Base-by-base conservation (phyloP, 1,284 basidiomycete genomes). In the Neonothopanus nambi region DNA sequence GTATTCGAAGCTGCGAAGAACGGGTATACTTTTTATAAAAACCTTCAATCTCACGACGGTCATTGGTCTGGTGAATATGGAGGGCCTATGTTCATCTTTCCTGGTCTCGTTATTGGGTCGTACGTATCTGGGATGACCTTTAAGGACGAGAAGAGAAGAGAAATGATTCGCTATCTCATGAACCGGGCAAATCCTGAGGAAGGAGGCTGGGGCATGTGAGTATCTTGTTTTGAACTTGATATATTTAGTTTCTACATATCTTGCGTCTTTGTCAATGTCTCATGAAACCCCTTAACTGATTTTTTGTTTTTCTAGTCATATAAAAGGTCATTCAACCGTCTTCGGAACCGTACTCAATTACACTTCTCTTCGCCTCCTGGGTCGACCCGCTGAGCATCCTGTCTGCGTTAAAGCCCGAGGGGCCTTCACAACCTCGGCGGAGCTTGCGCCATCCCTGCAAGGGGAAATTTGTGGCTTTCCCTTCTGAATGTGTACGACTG, bases 391-490 rank as follows among this genome's bases (percentile, higher is more conserved):
- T 13, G 91, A 95, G 41, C 90, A 94, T 62, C 92, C 93, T 0
- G 81, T 87, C 48, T 82, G 89, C 61, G 72, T 87, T 23, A 88
- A 82, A 61, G 93, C 94, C 6, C 78, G 94, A 28, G 81, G 70
- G 7, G 87, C 81, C 17, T 74, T 96, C 6, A 36, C 21, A 7
- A 8, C 36, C 21, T 39, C 90, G 91, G 91, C 17, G 93, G 94
- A 17, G 91, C 93, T 1, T 79, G 82, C 1, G 85, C 82, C 21
- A 81, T 85, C 20, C 96, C 96, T 0, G 82, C 90, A 0, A 98
- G 97, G 96, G 96, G 95, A n/a, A 98, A 98, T 71, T 91, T 96
- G 62, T 99, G 96, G 96, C 76, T 99, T 36, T 87, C 93, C 0
- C 71, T 98, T 20, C 77, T 99, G 26, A 95, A 95, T 62, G 91